Evolutionary conservation across 2,329 filamentous ascomycete species (phyloP).

Genomic region (Alternaria viburni): DNA sequence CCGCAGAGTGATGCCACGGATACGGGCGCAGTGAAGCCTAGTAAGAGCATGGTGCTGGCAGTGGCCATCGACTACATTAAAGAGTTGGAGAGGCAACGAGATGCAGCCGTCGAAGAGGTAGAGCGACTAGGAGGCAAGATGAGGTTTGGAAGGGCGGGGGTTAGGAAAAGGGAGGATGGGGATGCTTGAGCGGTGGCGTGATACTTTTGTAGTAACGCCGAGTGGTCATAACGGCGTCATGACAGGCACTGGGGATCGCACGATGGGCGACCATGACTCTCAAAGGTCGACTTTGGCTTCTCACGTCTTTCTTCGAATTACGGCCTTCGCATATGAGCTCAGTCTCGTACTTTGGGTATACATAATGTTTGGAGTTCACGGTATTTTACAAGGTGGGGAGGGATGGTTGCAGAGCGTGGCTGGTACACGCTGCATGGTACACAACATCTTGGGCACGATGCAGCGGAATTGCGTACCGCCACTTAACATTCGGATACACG

Average conservation of each 20-base stretch:
- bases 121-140: constrained; percentile 14
- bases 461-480: not conserved
- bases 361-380: not conserved
- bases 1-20: constrained; percentile 18
- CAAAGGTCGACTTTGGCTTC: not conserved
- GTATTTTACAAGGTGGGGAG: not conserved
- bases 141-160: not conserved
- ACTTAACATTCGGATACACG: not conserved
- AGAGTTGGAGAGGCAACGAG: constrained; percentile 13
- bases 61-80: constrained; percentile 22
- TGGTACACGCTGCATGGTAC: not conserved
- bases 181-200: not conserved
- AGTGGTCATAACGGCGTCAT: not conserved
- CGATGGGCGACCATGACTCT: not conserved
- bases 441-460: not conserved
- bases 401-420: not conserved
- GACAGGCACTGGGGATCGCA: not conserved
- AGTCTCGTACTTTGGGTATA: not conserved
- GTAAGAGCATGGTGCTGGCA: constrained; percentile 19
- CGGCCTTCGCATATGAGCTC: not conserved
- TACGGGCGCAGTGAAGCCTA: constrained; percentile 14
- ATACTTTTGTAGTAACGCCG: not conserved
- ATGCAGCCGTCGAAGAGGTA: constrained; percentile 14
- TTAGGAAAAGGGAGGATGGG: not conserved
- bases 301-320: not conserved